Evolutionary conservation across 202 grass and related monocot genomes (phyloP).

Genomic region (Hordeum pubiflorum): DNA sequence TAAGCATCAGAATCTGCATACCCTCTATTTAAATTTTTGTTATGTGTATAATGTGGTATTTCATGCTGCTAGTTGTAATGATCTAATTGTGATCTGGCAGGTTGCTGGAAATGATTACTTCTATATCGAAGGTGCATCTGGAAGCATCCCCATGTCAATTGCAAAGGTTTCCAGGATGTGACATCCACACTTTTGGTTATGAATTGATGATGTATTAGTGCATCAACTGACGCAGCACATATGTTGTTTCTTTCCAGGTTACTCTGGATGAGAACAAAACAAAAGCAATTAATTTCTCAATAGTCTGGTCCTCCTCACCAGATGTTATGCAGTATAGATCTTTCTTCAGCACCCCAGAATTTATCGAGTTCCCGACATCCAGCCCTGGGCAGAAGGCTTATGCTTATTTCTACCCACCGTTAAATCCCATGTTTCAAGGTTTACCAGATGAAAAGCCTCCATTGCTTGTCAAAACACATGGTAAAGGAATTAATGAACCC

Average conservation of each 20-base stretch:
- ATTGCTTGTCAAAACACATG: conserved; percentile 86
- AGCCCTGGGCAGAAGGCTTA: conserved; percentile 64
- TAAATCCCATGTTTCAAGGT: conserved; percentile 58
- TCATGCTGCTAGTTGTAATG: not conserved
- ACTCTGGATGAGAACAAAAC: conserved; percentile 54
- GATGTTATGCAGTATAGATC: conserved; percentile 46
- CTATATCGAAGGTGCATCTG: conserved; percentile 83
- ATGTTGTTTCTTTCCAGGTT: conserved; percentile 49
- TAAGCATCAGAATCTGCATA: conserved; percentile 28
- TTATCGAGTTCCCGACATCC: conserved; percentile 79
- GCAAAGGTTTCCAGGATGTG: conserved; percentile 53
- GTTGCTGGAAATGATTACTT: conserved; percentile 50
- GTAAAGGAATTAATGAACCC: conserved; percentile 32
- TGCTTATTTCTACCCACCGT: conserved; percentile 87
- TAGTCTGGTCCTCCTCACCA: conserved; percentile 75
- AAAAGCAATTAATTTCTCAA: conserved; percentile 49
- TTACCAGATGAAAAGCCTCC: conserved; percentile 74
- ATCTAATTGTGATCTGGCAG: conserved; percentile 30
- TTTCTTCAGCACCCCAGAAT: conserved; percentile 68
- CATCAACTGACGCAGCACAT: not conserved
- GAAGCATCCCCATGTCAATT: conserved; percentile 59
- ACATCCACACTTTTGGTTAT: not conserved
- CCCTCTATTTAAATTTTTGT: not conserved
- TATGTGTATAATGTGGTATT: not conserved
- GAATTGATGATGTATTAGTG: not conserved